phyloP scores from a whole-genome alignment of 306 rosid species.

The Lathyrus tuberosus region DNA sequence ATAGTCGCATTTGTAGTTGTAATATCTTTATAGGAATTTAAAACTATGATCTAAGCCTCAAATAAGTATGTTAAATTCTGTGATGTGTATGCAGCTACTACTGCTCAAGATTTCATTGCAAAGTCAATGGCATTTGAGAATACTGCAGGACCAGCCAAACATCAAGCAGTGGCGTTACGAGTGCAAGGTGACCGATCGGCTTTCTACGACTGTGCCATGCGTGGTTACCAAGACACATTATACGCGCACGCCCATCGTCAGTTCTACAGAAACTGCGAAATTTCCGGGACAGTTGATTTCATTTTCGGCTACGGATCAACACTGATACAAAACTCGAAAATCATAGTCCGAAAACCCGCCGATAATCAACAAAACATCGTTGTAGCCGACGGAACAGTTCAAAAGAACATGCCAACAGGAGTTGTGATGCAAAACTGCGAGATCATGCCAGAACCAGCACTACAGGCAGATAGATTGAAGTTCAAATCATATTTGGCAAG shows the following conservation, averaged over 20 bases:
- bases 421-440: slow-evolving; percentile 67
- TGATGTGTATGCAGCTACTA: slow-evolving; percentile 31
- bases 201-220: slow-evolving; percentile 62
- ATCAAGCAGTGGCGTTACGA: slow-evolving; percentile 82
- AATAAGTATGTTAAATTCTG: background rate
- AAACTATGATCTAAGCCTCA: background rate
- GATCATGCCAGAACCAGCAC: slow-evolving; percentile 50
- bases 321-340: slow-evolving; percentile 57
- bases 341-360: slow-evolving; percentile 56
- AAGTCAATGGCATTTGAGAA: slow-evolving; percentile 65
- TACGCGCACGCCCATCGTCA: slow-evolving; percentile 66
- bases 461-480: slow-evolving; percentile 35
- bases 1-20: background rate
- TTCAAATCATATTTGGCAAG: slow-evolving; percentile 64
- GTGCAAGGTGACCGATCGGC: slow-evolving; percentile 59
- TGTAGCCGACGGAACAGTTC: slow-evolving; percentile 57
- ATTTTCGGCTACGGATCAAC: slow-evolving; percentile 62
- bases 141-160: slow-evolving; percentile 69
- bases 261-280: slow-evolving; percentile 75
- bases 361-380: slow-evolving; percentile 52
- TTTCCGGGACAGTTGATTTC: slow-evolving; percentile 77
- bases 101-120: slow-evolving; percentile 51
- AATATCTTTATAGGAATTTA: background rate
- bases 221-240: slow-evolving; percentile 69
- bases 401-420: slow-evolving; percentile 44